phyloP scores from a whole-genome alignment of 495 filamentous ascomycete species.

The Xylaria nigripes region DNA sequence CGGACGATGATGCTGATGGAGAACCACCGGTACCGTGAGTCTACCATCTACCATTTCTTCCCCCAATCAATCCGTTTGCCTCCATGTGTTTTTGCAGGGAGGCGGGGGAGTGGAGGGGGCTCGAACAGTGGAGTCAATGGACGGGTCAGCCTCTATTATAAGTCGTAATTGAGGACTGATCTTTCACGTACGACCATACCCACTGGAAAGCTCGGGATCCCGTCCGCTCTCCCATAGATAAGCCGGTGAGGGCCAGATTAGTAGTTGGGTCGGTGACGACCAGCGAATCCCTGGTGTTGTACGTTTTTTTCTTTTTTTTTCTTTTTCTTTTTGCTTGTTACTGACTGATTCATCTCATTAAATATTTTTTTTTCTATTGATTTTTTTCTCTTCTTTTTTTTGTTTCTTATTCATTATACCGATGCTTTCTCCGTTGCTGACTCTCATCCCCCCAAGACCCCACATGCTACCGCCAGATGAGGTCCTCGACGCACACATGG shows the following conservation, averaged over 20 bases:
- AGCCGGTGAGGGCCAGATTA: slow-evolving; percentile 31
- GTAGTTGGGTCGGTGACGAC: slow-evolving; percentile 46
- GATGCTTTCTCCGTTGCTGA: not conserved
- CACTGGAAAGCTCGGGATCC: slow-evolving; percentile 39
- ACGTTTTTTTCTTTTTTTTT: slow-evolving; percentile 25
- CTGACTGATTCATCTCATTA: slow-evolving; percentile 7
- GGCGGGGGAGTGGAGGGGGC: not conserved
- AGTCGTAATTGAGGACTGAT: not conserved
- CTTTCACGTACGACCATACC: slow-evolving; percentile 39
- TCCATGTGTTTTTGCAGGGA: not conserved
- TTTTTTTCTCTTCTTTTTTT: slow-evolving; percentile 6
- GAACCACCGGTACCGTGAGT: slow-evolving; percentile 41
- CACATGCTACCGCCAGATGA: slow-evolving; percentile 64
- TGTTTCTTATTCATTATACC: slow-evolving; percentile 6
- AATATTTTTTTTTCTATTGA: slow-evolving; percentile 11
- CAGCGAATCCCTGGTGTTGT: slow-evolving; percentile 42
- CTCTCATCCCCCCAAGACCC: slow-evolving; percentile 40
- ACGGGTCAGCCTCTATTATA: slow-evolving; percentile 8
- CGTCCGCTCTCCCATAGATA: slow-evolving; percentile 45
- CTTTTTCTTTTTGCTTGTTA: slow-evolving; percentile 10
- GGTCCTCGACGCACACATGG: slow-evolving; percentile 62
- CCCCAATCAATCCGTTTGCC: not conserved
- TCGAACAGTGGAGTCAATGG: not conserved
- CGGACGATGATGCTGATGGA: slow-evolving; percentile 20
- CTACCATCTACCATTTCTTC: slow-evolving; percentile 1